Conservation (phyloP, 2,329 filamentous ascomycete species). For the Microcera coccophila region DNA sequence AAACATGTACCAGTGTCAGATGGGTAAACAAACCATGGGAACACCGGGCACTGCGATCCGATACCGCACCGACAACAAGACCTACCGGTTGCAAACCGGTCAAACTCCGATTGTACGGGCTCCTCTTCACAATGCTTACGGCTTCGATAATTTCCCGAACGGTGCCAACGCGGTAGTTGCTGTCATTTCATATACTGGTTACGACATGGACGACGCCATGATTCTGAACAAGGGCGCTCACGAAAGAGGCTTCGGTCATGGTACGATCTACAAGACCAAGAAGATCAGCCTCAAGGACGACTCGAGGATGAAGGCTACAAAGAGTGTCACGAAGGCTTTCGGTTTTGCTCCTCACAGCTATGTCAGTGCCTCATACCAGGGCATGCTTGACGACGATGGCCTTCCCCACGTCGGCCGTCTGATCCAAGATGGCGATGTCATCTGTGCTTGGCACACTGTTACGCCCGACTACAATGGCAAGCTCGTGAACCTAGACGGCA, state of each 20-base stretch:
- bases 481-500: conserved; percentile 78
- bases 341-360: conserved; percentile 80
- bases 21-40: conserved; percentile 99
- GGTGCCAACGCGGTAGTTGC: conserved; percentile 93
- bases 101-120: conserved; percentile 92
- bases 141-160: conserved; percentile 96
- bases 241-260: conserved; percentile 91
- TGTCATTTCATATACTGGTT: conserved; percentile 97
- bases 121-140: conserved; percentile 91
- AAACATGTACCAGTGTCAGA: conserved; percentile 99
- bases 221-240: conserved; percentile 97
- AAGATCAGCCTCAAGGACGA: conserved; percentile 83
- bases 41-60: conserved; percentile 81
- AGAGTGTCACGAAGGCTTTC: conserved; percentile 75
- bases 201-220: conserved; percentile 99
- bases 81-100: conserved; percentile 89
- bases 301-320: conserved; percentile 60
- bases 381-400: conserved; percentile 80
- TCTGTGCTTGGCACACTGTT: conserved; percentile 88
- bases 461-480: conserved; percentile 73
- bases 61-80: conserved; percentile 94
- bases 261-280: conserved; percentile 97
- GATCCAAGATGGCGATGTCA: conserved; percentile 74
- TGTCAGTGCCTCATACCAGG: conserved; percentile 66
- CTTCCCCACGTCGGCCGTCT: conserved; percentile 75